A percentile compares a stretch with the other conserved stretches of the same genome.
phyloP scores from a whole-genome alignment of 2,329 filamentous ascomycete genomes.

The Colletotrichum sp. region DNA sequence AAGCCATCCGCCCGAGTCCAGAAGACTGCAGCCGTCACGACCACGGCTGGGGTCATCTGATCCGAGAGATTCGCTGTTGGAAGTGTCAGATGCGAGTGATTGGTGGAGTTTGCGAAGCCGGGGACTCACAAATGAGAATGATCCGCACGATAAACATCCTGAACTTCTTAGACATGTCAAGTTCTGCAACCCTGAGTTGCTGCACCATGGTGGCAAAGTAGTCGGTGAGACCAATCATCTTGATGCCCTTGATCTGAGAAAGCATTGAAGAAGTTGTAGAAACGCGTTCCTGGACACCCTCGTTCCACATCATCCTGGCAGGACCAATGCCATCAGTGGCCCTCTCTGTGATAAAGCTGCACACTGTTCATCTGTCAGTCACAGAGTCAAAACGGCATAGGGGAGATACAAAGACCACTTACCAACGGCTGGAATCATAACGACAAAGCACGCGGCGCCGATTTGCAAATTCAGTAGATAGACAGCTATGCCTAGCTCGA shows the following conservation, averaged over 20 bases:
- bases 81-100: conserved; percentile 12
- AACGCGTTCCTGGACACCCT: conserved; percentile 35
- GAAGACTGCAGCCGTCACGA: conserved; percentile 14
- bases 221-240: conserved; percentile 38
- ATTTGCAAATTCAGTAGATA: conserved; percentile 22
- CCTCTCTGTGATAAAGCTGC: neutral
- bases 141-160: conserved; percentile 16
- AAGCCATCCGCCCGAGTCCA: conserved; percentile 2
- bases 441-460: conserved; percentile 26
- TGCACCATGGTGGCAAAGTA: conserved; percentile 36
- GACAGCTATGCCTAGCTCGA: conserved; percentile 24
- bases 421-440: conserved; percentile 41
- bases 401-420: conserved; percentile 26
- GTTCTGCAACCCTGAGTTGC: conserved; percentile 37
- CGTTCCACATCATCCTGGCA: conserved; percentile 28
- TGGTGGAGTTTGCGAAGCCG: neutral
- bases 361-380: neutral
- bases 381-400: neutral
- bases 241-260: conserved; percentile 37
- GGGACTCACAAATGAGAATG: conserved; percentile 15
- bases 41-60: neutral
- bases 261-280: conserved; percentile 33
- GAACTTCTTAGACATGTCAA: conserved; percentile 39
- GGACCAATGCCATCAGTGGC: conserved; percentile 1
- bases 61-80: neutral